These are phyloP conservation scores for Suillus ampliporus DNA, from an alignment of 768 basidiomycete species.

Conservation along the genomic window DNA sequence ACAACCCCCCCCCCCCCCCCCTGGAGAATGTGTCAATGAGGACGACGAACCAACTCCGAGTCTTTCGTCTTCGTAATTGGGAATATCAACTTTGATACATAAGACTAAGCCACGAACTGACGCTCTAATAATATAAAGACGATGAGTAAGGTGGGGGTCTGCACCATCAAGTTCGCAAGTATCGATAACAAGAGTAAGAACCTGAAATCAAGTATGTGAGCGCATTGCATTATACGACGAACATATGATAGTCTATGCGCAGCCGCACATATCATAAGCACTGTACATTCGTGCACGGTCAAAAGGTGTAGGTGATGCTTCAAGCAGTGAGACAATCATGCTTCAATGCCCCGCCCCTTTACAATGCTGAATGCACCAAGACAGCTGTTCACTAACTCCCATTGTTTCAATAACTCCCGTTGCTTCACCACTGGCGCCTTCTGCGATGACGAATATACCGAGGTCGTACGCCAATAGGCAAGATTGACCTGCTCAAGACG, in stretches of 20 bases:
- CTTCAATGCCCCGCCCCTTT: background rate
- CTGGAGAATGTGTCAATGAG: too few relatives aligned
- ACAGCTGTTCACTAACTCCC: background rate
- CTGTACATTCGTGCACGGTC: background rate
- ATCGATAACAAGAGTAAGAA: background rate
- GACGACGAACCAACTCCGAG: too few relatives aligned
- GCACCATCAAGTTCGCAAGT: background rate
- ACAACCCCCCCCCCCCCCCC: too few relatives aligned
- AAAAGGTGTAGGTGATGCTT: background rate
- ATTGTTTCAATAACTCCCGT: too few relatives aligned
- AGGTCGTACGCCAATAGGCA: slow-evolving; percentile 20
- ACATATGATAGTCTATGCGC: background rate
- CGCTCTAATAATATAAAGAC: too few relatives aligned
- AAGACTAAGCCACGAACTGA: too few relatives aligned
- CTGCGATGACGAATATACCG: background rate
- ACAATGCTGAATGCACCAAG: background rate
- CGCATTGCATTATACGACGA: background rate
- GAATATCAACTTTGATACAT: too few relatives aligned
- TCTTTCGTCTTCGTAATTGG: too few relatives aligned
- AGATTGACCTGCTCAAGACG: slow-evolving; percentile 23
- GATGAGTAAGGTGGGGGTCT: too few relatives aligned
- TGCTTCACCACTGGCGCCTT: background rate
- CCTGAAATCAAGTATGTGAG: background rate
- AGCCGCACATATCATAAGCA: background rate
- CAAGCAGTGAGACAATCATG: background rate